Conservation (phyloP, 345 rosid genomes). For the Toxicodendron radicans region DNA sequence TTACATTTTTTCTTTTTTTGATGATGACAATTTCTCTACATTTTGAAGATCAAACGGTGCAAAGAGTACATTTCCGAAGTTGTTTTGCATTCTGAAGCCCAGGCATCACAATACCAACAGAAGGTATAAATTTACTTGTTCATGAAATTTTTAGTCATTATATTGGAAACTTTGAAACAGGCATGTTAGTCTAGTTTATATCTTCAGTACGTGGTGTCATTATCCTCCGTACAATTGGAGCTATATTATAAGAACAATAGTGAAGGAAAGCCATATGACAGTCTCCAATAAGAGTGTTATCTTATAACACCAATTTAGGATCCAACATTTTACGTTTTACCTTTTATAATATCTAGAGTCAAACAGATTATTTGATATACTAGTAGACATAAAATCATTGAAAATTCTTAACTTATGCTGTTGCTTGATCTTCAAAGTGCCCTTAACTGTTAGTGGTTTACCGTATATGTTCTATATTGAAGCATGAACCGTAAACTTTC, state of each 20-base stretch:
- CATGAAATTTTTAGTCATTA: background rate
- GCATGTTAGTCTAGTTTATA: conserved; percentile 1
- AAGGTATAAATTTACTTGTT: conserved; percentile 49
- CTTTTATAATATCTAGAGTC: background rate
- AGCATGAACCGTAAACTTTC: background rate
- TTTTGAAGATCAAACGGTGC: conserved; percentile 62
- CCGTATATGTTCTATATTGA: background rate
- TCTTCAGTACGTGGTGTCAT: background rate
- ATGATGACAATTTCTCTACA: conserved; percentile 20
- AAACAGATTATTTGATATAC: background rate
- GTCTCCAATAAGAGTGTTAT: background rate
- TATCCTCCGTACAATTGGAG: background rate
- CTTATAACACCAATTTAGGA: background rate
- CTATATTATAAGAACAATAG: background rate
- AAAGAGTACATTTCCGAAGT: conserved; percentile 80
- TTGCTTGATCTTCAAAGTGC: background rate
- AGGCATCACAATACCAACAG: conserved; percentile 76
- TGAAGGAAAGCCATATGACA: background rate
- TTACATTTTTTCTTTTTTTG: background rate
- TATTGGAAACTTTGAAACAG: background rate
- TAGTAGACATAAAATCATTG: background rate
- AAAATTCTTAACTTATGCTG: background rate
- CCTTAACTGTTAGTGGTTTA: background rate
- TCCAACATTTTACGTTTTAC: background rate
- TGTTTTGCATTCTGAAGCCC: conserved; percentile 88